Base-by-base conservation (phyloP, 2,329 filamentous ascomycete genomes). In the Phaeosphaeria sp. region DNA sequence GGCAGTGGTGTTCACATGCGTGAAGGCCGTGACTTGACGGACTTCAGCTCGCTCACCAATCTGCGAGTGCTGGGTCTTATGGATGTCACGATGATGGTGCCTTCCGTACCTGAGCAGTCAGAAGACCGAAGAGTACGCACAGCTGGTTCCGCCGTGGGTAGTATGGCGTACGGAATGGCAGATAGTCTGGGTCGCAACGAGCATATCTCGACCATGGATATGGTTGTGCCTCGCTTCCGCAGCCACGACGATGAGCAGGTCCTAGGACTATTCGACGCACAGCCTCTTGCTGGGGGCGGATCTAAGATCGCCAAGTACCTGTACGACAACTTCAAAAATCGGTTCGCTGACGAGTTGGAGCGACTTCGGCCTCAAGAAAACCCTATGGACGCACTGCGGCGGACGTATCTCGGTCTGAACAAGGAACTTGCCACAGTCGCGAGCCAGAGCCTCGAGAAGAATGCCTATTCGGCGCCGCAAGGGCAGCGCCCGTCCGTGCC, bases 241-340 rank as follows among this genome's bases (percentile, higher is more conserved):
- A 91, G 93, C 17, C 91, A 91, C 51, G 93, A 98, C 66, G 90
- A 92, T 44, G 93, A 98, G 76, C 93, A 92, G 45, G 84, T 99
- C 1, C 81, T 99, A 46, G 95, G 94, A n/a, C 85, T 99, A 77
- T 99, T 99, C 72, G 96, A 99, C 74, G 95, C 95, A 3, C 92
- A 97, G 74, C 87, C 89, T n/a, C 83, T 96, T 56, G 91, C 92
- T 2, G 93, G 87, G 60, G 91, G 93, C 59, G 96, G 95, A 44
- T 97, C 93, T 61, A 96, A 96, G 80, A 92, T 99, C 67, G 93
- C 95, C 64, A 98, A 97, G 75, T 99, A 92, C 71, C 82, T 99
- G 27, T 94, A 99, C 73, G 95, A 99, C 79, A 94, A 97, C 72
- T 97, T 99, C 77, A 91, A 91, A 22, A 86, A 90, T 59, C 90